Percentiles rank a stretch among this genome's conserved stretches.
Conservation (phyloP, 345 rosid genomes). For the sweet orange (Citrus sinensis) region DNA sequence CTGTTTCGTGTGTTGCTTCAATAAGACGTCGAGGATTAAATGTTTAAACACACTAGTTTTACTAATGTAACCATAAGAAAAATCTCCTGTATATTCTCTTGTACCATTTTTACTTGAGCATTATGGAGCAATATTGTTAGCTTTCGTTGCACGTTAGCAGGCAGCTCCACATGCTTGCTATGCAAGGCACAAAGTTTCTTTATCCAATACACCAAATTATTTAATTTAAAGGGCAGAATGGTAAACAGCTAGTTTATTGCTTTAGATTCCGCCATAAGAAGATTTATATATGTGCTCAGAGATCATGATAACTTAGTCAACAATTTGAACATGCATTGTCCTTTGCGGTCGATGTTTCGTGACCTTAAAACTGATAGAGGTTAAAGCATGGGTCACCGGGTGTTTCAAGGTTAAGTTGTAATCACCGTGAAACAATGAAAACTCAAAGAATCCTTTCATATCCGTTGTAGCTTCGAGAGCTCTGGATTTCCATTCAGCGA, state of each 20-base stretch:
- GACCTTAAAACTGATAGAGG: constrained; percentile 28
- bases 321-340: constrained; percentile 8
- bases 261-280: not conserved
- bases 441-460: constrained; percentile 27
- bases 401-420: constrained; percentile 36
- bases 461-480: constrained; percentile 10
- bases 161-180: not conserved
- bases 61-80: not conserved
- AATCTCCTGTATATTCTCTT: not conserved
- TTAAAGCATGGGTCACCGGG: constrained; percentile 27
- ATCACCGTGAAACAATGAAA: constrained; percentile 54
- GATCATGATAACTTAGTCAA: constrained; percentile 13
- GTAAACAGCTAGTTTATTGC: not conserved
- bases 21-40: constrained; percentile 18
- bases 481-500: constrained; percentile 45
- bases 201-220: not conserved
- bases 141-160: not conserved
- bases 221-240: not conserved
- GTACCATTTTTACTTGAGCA: not conserved
- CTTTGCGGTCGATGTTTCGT: constrained; percentile 19
- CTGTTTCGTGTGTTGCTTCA: constrained; percentile 37
- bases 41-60: too few species aligned
- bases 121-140: not conserved
- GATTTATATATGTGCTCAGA: not conserved
- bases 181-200: not conserved